phyloP scores from a whole-genome alignment of 208 protist genomes.

The Acanthamoeba royreba region DNA sequence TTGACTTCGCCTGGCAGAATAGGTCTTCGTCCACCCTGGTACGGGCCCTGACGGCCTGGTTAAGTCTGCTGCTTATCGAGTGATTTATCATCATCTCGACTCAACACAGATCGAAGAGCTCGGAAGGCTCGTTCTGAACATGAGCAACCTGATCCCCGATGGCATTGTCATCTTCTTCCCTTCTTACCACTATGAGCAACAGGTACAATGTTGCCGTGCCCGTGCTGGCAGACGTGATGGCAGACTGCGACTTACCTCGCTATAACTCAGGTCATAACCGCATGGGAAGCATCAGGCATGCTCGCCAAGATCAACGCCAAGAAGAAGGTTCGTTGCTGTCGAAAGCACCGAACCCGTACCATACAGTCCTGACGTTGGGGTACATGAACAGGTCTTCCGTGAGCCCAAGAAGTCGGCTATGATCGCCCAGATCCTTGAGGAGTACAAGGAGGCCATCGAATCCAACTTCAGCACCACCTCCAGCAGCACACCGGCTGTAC shows the following conservation, averaged over 20 bases:
- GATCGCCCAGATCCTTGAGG: constrained; percentile 50
- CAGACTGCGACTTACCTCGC: not conserved
- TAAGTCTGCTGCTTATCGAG: not conserved
- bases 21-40: not conserved
- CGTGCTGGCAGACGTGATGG: not conserved
- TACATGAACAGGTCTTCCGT: constrained; percentile 76
- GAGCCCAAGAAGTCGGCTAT: constrained; percentile 72
- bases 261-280: not conserved
- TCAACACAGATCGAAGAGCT: constrained; percentile 65
- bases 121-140: constrained; percentile 84
- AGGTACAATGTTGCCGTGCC: constrained; percentile 49
- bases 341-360: not conserved
- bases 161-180: constrained; percentile 94
- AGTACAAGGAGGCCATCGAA: constrained; percentile 57
- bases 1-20: constrained; percentile 75
- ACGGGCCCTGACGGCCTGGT: not conserved
- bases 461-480: not conserved
- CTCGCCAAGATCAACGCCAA: constrained; percentile 45
- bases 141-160: constrained; percentile 85
- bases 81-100: not conserved
- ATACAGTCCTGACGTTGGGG: not conserved
- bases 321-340: constrained; percentile 7
- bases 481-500: not conserved
- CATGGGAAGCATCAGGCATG: constrained; percentile 62
- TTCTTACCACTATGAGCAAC: constrained; percentile 86